Percentiles rank a stretch among this genome's conserved stretches.
phyloP scores from a whole-genome alignment of 73 alveolate genomes.

The Loxodes magnus region DNA sequence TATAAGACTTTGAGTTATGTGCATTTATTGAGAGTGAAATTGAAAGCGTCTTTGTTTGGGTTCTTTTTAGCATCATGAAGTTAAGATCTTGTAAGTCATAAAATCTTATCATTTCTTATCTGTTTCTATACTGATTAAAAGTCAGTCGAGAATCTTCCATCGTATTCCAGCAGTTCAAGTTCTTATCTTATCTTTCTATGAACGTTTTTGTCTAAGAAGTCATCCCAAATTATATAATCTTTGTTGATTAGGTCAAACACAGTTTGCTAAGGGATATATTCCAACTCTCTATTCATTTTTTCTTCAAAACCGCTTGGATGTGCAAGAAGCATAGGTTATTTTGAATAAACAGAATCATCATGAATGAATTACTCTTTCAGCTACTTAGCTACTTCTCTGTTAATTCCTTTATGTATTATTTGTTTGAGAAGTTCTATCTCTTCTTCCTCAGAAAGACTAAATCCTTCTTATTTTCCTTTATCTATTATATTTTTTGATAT shows the following conservation, averaged over 20 bases:
- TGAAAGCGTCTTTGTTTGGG: background rate
- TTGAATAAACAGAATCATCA: too few relatives aligned
- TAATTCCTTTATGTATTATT: too few relatives aligned
- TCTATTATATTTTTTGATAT: too few relatives aligned
- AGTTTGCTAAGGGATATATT: background rate
- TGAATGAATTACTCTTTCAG: too few relatives aligned
- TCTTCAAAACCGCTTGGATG: constrained; percentile 9
- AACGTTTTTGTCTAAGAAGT: background rate
- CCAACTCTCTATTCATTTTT: background rate
- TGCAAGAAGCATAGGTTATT: constrained; percentile 13
- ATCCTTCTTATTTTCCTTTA: too few relatives aligned
- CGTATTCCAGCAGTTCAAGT: constrained; percentile 9
- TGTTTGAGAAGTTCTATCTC: too few relatives aligned
- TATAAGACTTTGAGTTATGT: background rate
- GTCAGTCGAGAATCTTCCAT: constrained; percentile 3
- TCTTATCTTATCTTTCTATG: background rate
- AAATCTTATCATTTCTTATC: background rate
- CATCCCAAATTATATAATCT: constrained; percentile 1
- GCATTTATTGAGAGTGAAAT: constrained; percentile 1
- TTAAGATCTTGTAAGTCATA: background rate
- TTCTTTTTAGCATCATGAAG: background rate
- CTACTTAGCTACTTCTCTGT: too few relatives aligned
- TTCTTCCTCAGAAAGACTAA: too few relatives aligned
- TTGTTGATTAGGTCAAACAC: background rate
- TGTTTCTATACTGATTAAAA: background rate